Evolutionary conservation across 2,329 filamentous ascomycete genomes (phyloP), one percentile per base, ranked within the genome.

Genomic region (Zalaria obscura): DNA sequence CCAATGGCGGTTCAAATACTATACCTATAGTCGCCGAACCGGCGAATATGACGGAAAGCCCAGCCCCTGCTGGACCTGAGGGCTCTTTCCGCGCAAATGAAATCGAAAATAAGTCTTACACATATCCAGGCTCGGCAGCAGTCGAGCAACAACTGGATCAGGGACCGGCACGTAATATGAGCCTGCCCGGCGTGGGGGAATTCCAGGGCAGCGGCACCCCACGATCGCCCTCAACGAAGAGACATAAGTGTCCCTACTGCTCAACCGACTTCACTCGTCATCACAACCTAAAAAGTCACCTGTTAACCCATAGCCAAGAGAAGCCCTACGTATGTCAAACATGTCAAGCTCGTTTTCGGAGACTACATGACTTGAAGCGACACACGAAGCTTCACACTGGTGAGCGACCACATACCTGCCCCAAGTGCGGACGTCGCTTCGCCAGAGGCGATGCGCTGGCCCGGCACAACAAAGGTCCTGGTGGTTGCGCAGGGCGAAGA

Each of bases 321-420:
- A 98, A 98, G 63, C 91, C 91, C 0, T 98, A 91, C 56, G 76
- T 91, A 27, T 98, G 91, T 58, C 80, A 85, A 47, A 86, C 84
- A n/a, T 98, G 91, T 59, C 77, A 89, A 52, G 84, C 91, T 61
- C 79, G 89, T 40, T 98, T 98, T 62, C 77, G 91, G 42, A 78
- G 91, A 48, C 70, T 96, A 40, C 91, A 98, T 58, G 91, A 98
- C 56, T 65, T 98, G 50, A 98, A 98, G 67, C 78, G 91, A 34
- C 91, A 98, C 59, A 87, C 83, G 49, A 98, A 98, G 64, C 74
- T 98, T 25, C 91, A 98, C 57, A 96, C 89, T 0, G 91, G 91
- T 42, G 91, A 98, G 66, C 80, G 93, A 55, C 88, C 88, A 8
- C 91, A 98, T 54, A 83, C 91, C 6, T 98, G 91, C 55, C 83